Percentiles rank a stretch among this genome's conserved stretches.
phyloP scores from a whole-genome alignment of 371 early-diverging fungal species.

The Mortierella sp. region DNA sequence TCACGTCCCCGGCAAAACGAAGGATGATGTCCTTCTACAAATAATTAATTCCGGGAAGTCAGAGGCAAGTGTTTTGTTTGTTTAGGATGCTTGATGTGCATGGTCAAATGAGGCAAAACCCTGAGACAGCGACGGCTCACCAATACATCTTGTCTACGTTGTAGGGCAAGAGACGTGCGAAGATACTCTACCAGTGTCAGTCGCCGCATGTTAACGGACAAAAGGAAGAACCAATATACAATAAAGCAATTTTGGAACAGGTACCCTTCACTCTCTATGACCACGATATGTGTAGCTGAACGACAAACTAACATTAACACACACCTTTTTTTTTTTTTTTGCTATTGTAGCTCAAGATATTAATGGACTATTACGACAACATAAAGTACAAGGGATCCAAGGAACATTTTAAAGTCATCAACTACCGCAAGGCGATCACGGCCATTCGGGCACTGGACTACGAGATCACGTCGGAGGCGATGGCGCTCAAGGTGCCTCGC shows the following conservation, averaged over 20 bases:
- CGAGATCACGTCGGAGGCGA: conserved; percentile 49
- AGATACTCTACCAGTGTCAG: conserved; percentile 30
- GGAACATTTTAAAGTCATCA: conserved; percentile 49
- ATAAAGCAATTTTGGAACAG: conserved; percentile 45
- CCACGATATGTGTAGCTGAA: no score
- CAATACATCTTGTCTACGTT: background rate
- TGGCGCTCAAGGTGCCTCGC: conserved; percentile 42
- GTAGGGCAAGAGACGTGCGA: conserved; percentile 26
- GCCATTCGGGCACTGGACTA: conserved; percentile 47
- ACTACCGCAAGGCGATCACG: conserved; percentile 54
- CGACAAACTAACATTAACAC: background rate
- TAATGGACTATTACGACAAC: conserved; percentile 46
- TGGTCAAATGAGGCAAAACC: background rate
- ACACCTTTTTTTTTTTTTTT: background rate
- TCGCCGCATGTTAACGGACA: conserved; percentile 28
- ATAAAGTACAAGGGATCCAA: conserved; percentile 36
- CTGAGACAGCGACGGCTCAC: no score
- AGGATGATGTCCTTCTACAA: conserved; percentile 29
- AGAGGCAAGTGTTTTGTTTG: conserved; percentile 18
- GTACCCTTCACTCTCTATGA: conserved; percentile 2
- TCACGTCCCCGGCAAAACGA: no score
- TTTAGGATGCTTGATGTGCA: background rate
- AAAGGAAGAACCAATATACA: conserved; percentile 33
- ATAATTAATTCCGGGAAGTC: conserved; percentile 46
- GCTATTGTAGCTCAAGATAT: conserved; percentile 19